These are phyloP conservation scores for Cystobasidiaceae sp. DNA, from an alignment of 1,284 basidiomycete genomes.

Conservation along the genomic window DNA sequence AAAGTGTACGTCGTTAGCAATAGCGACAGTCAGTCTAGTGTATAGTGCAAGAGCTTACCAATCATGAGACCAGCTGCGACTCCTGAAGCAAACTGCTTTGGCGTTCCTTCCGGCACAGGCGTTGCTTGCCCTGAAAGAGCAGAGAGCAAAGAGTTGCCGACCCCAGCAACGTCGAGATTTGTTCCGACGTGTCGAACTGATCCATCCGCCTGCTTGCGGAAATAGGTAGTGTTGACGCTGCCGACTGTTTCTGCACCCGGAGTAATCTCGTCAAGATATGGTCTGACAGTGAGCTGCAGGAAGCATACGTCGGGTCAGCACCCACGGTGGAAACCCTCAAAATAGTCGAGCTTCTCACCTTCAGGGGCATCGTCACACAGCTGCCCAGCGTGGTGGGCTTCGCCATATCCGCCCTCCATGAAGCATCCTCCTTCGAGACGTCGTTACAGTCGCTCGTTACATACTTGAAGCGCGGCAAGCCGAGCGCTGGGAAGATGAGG, in stretches of 20 bases:
- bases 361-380: slow-evolving; percentile 12
- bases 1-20: too few species aligned
- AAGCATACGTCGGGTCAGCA: not conserved
- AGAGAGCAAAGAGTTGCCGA: slow-evolving; percentile 1
- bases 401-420: not conserved
- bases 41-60: not conserved
- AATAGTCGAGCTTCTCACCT: not conserved
- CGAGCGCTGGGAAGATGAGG: slow-evolving; percentile 1
- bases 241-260: not conserved
- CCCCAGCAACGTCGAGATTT: slow-evolving; percentile 3
- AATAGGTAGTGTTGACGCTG: slow-evolving; percentile 1
- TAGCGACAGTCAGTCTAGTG: too few species aligned
- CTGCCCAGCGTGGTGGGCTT: not conserved
- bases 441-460: not conserved
- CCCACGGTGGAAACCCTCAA: not conserved
- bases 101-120: not conserved
- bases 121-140: not conserved
- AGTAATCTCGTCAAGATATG: not conserved
- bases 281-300: not conserved
- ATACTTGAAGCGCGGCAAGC: slow-evolving; percentile 7
- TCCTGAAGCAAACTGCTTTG: not conserved
- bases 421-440: not conserved
- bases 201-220: not conserved
- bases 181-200: not conserved
- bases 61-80: not conserved